A percentile compares a stretch with the other conserved stretches of the same genome.
Conservation (phyloP, 78 protist genomes). For the Chrysochromulina parva region DNA sequence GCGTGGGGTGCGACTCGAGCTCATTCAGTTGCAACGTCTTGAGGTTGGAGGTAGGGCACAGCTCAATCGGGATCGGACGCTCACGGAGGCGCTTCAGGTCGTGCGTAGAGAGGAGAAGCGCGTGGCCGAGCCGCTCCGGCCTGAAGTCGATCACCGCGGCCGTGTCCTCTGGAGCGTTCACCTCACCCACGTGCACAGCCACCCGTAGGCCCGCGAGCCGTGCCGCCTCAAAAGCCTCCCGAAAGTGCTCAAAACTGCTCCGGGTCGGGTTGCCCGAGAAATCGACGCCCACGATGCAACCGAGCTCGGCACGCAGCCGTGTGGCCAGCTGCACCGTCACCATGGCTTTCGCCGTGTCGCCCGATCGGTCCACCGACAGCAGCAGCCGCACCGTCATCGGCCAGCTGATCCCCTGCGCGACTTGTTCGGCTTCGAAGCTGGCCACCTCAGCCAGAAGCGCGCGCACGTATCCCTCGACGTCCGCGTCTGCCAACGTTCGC, state of each 20-base stretch:
- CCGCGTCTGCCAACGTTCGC: background rate
- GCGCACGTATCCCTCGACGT: background rate
- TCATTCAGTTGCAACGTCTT: background rate
- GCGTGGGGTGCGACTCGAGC: background rate
- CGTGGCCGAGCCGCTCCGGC: slow-evolving; percentile 13
- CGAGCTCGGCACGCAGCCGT: background rate
- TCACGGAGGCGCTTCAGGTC: background rate
- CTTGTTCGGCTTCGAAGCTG: background rate
- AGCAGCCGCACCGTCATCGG: slow-evolving; percentile 2
- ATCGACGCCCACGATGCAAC: background rate
- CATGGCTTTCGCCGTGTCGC: background rate
- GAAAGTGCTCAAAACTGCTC: background rate
- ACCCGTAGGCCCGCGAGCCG: background rate
- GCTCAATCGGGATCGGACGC: background rate
- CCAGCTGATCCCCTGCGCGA: no score
- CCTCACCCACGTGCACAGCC: background rate
- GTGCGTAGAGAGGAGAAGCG: background rate
- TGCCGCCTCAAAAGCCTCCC: background rate
- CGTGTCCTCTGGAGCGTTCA: background rate
- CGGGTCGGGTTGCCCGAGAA: slow-evolving; percentile 11
- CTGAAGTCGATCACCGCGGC: background rate
- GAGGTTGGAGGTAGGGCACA: slow-evolving; percentile 1
- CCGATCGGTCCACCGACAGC: background rate
- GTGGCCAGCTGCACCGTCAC: background rate
- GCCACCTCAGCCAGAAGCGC: background rate